A percentile compares a stretch with the other conserved stretches of the same genome.
These are phyloP conservation scores for Geotrichum phurueaensis DNA, from an alignment of 1,139 yeast species.

Conservation along the genomic window DNA sequence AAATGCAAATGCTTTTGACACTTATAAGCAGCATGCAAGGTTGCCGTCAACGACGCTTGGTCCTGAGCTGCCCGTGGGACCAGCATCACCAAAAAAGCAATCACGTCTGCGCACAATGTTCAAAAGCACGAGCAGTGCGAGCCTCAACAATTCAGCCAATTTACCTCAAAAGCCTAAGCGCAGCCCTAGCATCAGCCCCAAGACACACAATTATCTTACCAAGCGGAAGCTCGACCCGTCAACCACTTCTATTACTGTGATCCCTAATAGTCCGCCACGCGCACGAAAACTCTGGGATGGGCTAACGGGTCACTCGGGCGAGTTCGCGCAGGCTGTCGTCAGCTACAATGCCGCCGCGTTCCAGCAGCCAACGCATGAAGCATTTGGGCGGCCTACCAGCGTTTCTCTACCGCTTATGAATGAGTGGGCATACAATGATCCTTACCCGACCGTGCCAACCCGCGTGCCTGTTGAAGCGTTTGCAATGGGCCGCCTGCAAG, in stretches of 20 bases:
- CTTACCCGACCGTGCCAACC: neutral
- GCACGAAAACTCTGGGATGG: slow-evolving; percentile 28
- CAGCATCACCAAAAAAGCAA: slow-evolving; percentile 11
- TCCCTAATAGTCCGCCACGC: slow-evolving; percentile 8
- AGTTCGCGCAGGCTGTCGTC: slow-evolving; percentile 63
- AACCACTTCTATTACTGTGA: neutral
- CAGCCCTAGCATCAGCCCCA: slow-evolving; percentile 2
- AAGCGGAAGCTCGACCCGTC: neutral
- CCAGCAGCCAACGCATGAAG: slow-evolving; percentile 32
- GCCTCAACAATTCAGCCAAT: neutral
- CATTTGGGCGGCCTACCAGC: slow-evolving; percentile 50
- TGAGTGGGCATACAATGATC: slow-evolving; percentile 55
- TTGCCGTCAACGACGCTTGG: neutral
- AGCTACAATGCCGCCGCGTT: neutral
- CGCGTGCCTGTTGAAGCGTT: neutral
- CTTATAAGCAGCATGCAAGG: neutral
- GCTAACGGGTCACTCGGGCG: slow-evolving; percentile 73
- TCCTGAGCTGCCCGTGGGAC: neutral
- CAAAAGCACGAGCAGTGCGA: slow-evolving; percentile 19
- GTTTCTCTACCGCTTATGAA: slow-evolving; percentile 62
- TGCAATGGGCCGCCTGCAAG: slow-evolving; percentile 34
- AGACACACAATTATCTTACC: neutral
- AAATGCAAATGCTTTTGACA: neutral
- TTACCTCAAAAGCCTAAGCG: neutral
- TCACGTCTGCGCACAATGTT: slow-evolving; percentile 14